Evolutionary conservation across 805 yeast genomes (phyloP).

Genomic region (Yamadazyma philogaea): DNA sequence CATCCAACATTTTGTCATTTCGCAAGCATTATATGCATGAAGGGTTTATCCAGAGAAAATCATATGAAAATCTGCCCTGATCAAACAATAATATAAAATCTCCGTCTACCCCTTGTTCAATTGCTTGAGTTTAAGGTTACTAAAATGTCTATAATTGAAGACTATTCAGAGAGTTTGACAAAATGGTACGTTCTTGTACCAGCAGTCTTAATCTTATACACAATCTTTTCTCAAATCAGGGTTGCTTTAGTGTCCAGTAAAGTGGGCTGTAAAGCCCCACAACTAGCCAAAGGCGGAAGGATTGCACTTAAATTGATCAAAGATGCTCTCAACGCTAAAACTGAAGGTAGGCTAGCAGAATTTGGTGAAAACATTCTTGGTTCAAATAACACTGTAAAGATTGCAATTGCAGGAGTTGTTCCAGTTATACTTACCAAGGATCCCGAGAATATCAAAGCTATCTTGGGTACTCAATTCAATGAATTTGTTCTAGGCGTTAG

Average conservation of each 20-base stretch:
- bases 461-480: constrained; percentile 37
- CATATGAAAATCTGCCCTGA: not conserved
- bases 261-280: constrained; percentile 19
- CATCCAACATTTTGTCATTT: not conserved
- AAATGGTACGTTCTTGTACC: constrained; percentile 9
- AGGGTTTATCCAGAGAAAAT: not conserved
- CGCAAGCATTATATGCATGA: not conserved
- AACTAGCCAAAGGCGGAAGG: constrained; percentile 2
- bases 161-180: constrained; percentile 2
- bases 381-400: constrained; percentile 13
- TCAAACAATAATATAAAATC: too few species aligned
- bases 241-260: constrained; percentile 13
- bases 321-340: constrained; percentile 16
- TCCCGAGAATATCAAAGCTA: constrained; percentile 37
- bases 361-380: constrained; percentile 14
- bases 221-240: not conserved
- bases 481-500: constrained; percentile 34
- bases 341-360: constrained; percentile 25
- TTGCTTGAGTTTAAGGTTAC: not conserved
- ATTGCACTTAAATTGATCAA: constrained; percentile 8
- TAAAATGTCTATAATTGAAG: constrained; percentile 1
- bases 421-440: constrained; percentile 27
- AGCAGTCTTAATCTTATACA: constrained; percentile 3
- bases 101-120: not conserved
- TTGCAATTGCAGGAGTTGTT: constrained; percentile 19